Base-by-base conservation (phyloP, 495 filamentous ascomycete genomes). In the Immersiella caudata region DNA sequence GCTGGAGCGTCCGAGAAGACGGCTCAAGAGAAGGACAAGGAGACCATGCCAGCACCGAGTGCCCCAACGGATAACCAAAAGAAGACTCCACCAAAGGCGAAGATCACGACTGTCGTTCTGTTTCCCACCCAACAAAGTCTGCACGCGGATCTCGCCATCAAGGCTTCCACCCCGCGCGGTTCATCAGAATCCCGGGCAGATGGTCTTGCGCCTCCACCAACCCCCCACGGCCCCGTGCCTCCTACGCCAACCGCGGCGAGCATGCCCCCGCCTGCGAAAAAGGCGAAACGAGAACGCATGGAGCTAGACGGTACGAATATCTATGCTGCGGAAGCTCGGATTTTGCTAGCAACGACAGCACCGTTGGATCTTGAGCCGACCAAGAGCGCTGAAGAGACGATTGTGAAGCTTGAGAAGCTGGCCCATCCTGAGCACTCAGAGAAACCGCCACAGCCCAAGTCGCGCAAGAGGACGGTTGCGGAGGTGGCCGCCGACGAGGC, bases 401-500 rank as follows among this genome's bases (percentile, higher is more conserved):
- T 92, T 51, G 80, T 80, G 20, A 79, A 94, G 12, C 81, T 97
- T 6, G 85, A 93, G 56, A 80, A 84, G 36, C 79, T 96, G 72
- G 82, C 85, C 58, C 89, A 93, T 79, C 90, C 93, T 1, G 85
- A 91, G 12, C 92, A 97, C 72, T 84, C 83, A 16, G 84, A 89
- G 62, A 83, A 87, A 33, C 88, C 91, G 33, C 94, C 96, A 1
- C 83, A 90, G 60, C 93, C 93, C 18, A 97, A 97, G 82, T 87
- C 88, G 25, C 85, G 96, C 65, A 98, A 99, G 83, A 86, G 94
- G 65, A 99, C 95, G 0, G 89, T 93, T 12, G 95, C 96, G 6
- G 94, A 99, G 72, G 84, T 97, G 76, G 94, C 91, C 33, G 94
- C 93, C 2, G 95, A 98, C 74, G 93, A 98, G 75, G 94, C 95